These are phyloP conservation scores for Pestalotiopsis sp. DNA, from an alignment of 2,329 filamentous ascomycete species.

Conservation along the genomic window DNA sequence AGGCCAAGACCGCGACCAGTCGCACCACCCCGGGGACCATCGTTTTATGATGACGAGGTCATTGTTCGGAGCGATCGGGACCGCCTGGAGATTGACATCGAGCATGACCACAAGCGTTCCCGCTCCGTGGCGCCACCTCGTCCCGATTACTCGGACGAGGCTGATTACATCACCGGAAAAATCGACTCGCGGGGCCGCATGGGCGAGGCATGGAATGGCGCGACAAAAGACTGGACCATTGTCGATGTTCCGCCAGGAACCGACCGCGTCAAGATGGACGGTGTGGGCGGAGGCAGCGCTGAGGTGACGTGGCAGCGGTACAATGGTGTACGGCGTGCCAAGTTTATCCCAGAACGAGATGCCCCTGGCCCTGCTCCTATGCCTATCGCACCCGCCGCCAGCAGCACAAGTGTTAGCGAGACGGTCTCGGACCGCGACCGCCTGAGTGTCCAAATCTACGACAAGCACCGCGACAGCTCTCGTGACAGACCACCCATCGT, in stretches of 20 bases:
- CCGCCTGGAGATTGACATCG: conserved; percentile 45
- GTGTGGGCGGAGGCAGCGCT: conserved; percentile 72
- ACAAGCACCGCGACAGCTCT: conserved; percentile 32
- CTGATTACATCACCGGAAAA: conserved; percentile 59
- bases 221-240: conserved; percentile 77
- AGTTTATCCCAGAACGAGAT: conserved; percentile 73
- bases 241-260: conserved; percentile 85
- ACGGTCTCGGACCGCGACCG: conserved; percentile 33
- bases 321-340: conserved; percentile 74
- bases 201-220: conserved; percentile 75
- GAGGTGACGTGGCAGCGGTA: conserved; percentile 81
- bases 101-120: conserved; percentile 45
- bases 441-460: conserved; percentile 50
- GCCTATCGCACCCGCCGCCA: conserved; percentile 17
- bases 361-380: conserved; percentile 15
- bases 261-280: conserved; percentile 81
- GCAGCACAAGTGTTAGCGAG: conserved; percentile 26
- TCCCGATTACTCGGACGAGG: conserved; percentile 65
- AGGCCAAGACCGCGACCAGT: conserved; percentile 34
- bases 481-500: conserved; percentile 48
- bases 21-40: conserved; percentile 33
- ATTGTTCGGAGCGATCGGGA: conserved; percentile 62
- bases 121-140: conserved; percentile 54
- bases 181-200: conserved; percentile 65
- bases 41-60: conserved; percentile 62